Base-by-base conservation (phyloP, 192 early-diverging fungal species). In the Backusella westeae region DNA sequence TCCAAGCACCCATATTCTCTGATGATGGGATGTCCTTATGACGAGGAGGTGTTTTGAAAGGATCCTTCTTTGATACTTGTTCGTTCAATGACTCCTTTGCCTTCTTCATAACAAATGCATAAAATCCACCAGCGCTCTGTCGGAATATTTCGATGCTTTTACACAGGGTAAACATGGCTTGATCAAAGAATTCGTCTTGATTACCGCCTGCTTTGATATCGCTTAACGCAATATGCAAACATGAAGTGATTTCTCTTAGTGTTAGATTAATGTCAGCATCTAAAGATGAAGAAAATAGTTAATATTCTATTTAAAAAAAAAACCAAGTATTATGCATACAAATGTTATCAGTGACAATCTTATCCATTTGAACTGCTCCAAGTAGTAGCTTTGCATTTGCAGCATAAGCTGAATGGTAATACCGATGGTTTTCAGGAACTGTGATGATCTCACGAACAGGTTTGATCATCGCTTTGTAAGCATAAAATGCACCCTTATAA, bases 91-190 rank as follows among this genome's bases (percentile, higher is more conserved):
- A 41, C 38, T 77, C n/a, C 35, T 77, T 34, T 21, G 63, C 66
- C 21, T 77, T 77, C 41, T 72, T 69, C 41, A 39, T 56, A 2
- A 72, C 15, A 26, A 72, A 72, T 1, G 59, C 71, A 29, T 68
- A 72, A n/a, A 75, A 63, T 26, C 34, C 26, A 23, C 68, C 72
- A 9, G 69, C 52, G 1, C 59, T 76, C 6, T 53, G 56, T 19
- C 74, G 59, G 8, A 80, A 73, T 5, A 38, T 67, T 19, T 76
- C 49, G 1, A 80, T 65, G 21, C 74, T 80, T 67, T 80, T 76
- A 34, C 56, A 66, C 10, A 80, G 6, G 19, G 71, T 76, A 29
- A 53, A 38, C 49, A 75, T 38, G 5, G 79, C 68, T 59, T 68
- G 56, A 29, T 80, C 74, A 32, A 39, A 76, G 52, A 66, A 75